Evolutionary conservation across 257 asterid species (phyloP).

Genomic region (Primulina eburnea): DNA sequence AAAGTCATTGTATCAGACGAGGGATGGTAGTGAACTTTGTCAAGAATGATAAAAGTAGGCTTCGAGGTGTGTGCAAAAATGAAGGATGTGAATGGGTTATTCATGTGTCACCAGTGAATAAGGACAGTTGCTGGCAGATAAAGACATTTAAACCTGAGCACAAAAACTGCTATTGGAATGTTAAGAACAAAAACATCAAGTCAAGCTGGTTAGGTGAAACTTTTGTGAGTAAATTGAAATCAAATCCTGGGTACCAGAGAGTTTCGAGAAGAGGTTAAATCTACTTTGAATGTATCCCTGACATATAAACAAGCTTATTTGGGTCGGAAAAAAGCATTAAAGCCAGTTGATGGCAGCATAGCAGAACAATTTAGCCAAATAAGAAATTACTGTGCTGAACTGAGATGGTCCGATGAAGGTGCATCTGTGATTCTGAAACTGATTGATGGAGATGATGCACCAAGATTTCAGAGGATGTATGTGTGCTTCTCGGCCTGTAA

Average conservation of each 20-base stretch:
- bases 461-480: neutral
- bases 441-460: neutral
- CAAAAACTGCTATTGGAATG: neutral
- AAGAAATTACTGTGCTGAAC: neutral
- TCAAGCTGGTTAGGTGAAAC: neutral
- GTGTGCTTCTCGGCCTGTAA: neutral
- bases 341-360: neutral
- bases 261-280: neutral
- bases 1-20: neutral
- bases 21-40: neutral
- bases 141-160: neutral
- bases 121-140: neutral
- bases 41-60: neutral
- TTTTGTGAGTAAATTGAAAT: too few species aligned
- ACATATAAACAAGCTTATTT: neutral
- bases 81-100: neutral
- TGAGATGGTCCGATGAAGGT: too few species aligned
- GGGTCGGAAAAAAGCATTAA: neutral
- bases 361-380: neutral
- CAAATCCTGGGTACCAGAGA: neutral
- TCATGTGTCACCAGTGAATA: neutral
- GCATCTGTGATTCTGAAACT: neutral
- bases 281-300: neutral
- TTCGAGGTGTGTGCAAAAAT: neutral
- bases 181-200: too few species aligned